A percentile compares a stretch with the other conserved stretches of the same genome.
These are phyloP conservation scores for Paracorniculantispora psalliotae DNA, from an alignment of 2,329 filamentous ascomycete species.

Conservation along the genomic window DNA sequence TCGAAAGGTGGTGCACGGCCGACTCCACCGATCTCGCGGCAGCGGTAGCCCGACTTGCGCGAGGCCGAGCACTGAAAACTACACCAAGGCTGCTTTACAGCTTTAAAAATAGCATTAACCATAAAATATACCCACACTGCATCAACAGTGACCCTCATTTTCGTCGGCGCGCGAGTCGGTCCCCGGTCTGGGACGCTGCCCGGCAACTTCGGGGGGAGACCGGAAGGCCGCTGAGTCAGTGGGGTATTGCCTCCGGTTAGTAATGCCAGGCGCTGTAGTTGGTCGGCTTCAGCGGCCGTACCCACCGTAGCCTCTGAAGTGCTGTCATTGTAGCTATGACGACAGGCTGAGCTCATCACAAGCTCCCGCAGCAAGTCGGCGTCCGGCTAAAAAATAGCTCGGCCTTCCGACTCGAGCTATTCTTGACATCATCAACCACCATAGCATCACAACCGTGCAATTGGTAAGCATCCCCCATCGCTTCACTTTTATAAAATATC, in stretches of 20 bases:
- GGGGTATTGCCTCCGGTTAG: neutral
- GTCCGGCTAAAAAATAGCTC: constrained; percentile 10
- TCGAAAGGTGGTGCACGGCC: too few relatives aligned
- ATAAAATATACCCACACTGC: neutral
- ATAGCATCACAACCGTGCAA: neutral
- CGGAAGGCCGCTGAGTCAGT: neutral
- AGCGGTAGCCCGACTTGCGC: too few relatives aligned
- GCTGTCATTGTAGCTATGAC: neutral
- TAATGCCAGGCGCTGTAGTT: constrained; percentile 6
- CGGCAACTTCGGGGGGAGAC: constrained; percentile 6
- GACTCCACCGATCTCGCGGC: too few relatives aligned
- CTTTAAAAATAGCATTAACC: neutral
- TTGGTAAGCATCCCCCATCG: constrained; percentile 13
- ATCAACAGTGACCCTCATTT: too few relatives aligned
- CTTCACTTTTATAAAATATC: neutral
- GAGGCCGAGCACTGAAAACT: neutral
- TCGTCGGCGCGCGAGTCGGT: constrained; percentile 8
- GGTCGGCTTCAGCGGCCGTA: neutral
- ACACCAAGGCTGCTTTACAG: neutral
- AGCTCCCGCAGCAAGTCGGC: neutral
- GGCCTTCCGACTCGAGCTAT: neutral
- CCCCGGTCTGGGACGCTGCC: neutral
- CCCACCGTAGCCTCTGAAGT: neutral
- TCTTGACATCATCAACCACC: constrained; percentile 11
- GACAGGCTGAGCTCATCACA: constrained; percentile 14